phyloP scores from a whole-genome alignment of 2,329 filamentous ascomycete genomes.

The Graphilbum ipis-grandicollis region DNA sequence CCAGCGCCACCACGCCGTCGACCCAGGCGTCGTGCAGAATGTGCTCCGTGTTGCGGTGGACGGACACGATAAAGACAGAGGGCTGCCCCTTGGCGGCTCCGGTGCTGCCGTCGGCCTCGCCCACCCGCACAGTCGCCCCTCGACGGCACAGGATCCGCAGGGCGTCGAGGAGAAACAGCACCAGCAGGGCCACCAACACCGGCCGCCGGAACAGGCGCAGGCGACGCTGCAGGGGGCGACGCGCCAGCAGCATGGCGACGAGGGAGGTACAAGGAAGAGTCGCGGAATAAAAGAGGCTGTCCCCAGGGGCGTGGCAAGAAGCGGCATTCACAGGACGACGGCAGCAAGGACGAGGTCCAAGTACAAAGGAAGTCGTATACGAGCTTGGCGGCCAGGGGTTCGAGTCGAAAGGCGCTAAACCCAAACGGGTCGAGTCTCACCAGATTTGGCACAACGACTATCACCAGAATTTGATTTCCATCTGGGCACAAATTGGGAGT shows the following conservation, averaged over 20 bases:
- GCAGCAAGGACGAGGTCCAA: too few relatives aligned
- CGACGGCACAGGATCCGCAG: slow-evolving; percentile 7
- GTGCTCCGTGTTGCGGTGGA: slow-evolving; percentile 48
- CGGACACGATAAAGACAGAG: slow-evolving; percentile 45
- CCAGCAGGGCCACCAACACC: slow-evolving; percentile 14
- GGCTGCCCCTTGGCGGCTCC: slow-evolving; percentile 10
- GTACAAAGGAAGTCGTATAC: too few relatives aligned
- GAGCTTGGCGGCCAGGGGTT: too few relatives aligned
- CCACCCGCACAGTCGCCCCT: slow-evolving; percentile 3
- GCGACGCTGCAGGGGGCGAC: slow-evolving; percentile 15
- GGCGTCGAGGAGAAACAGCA: slow-evolving; percentile 18
- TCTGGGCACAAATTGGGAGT: too few relatives aligned
- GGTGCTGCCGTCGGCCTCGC: background rate
- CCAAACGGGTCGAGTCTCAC: too few relatives aligned
- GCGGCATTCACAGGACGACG: too few relatives aligned
- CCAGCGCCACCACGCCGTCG: slow-evolving; percentile 35
- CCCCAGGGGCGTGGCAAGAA: too few relatives aligned
- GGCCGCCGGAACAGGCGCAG: slow-evolving; percentile 17
- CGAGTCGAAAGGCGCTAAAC: too few relatives aligned
- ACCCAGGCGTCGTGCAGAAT: slow-evolving; percentile 45
- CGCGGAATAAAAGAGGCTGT: too few relatives aligned
- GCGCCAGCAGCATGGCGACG: slow-evolving; percentile 16
- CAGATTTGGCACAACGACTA: too few relatives aligned
- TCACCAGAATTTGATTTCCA: too few relatives aligned
- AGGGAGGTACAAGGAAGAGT: background rate